Conservation (phyloP, 2,329 filamentous ascomycete genomes). For the Penicillium sp. region DNA sequence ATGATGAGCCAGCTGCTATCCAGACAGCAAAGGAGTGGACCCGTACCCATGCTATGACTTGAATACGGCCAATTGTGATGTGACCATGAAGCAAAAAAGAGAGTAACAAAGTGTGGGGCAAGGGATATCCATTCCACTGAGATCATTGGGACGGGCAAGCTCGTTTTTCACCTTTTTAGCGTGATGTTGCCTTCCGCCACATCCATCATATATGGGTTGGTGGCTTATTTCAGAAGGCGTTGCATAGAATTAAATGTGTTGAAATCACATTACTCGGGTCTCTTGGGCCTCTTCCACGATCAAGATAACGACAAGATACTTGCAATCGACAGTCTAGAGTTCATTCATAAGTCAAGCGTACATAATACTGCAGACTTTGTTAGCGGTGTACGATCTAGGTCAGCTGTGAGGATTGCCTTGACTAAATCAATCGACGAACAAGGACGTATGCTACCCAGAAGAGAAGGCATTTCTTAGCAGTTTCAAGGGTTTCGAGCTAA, state of each 20-base stretch:
- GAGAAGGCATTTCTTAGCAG: not conserved
- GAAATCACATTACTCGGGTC: not conserved
- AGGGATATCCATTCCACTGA: slow-evolving; percentile 6
- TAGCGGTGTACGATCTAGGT: not conserved
- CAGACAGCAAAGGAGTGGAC: slow-evolving; percentile 93
- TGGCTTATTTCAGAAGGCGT: slow-evolving; percentile 9
- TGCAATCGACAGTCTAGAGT: not conserved
- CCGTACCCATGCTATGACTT: slow-evolving; percentile 69
- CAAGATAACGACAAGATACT: not conserved
- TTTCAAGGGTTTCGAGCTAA: not conserved
- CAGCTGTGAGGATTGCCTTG: not conserved
- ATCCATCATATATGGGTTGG: slow-evolving; percentile 3
- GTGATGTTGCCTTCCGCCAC: slow-evolving; percentile 4
- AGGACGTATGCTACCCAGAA: not conserved
- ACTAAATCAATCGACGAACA: not conserved
- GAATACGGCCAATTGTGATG: slow-evolving; percentile 27
- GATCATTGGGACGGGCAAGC: slow-evolving; percentile 14
- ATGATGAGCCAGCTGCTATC: slow-evolving; percentile 89
- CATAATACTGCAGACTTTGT: not conserved
- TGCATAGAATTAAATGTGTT: slow-evolving; percentile 13
- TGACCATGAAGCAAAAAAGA: slow-evolving; percentile 35
- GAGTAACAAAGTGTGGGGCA: not conserved
- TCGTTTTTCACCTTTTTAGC: slow-evolving; percentile 7
- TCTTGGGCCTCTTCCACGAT: not conserved
- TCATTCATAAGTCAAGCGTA: not conserved